Evolutionary conservation across 176 grass and related monocot species (phyloP).

Genomic region (Oryza rufipogon): DNA sequence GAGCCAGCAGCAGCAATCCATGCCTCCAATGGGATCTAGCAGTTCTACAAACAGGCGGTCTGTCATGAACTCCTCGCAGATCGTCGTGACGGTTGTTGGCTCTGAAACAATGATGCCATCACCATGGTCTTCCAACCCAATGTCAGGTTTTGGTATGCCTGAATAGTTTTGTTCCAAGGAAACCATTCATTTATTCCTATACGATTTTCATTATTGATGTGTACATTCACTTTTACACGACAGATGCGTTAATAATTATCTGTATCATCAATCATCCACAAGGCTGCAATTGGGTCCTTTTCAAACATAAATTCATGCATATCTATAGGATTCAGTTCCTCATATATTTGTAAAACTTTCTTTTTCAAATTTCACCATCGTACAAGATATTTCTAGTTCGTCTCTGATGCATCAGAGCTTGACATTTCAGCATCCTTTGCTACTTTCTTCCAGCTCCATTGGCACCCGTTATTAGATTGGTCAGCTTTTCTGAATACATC

Average conservation of each 20-base stretch:
- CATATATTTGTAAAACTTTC: background rate
- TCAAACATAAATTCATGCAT: conserved; percentile 8
- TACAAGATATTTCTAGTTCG: background rate
- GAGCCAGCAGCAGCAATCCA: conserved; percentile 53
- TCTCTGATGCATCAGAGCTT: background rate
- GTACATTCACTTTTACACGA: background rate
- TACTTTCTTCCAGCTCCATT: background rate
- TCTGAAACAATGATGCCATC: conserved; percentile 28
- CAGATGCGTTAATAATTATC: background rate
- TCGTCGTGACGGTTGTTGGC: conserved; percentile 20
- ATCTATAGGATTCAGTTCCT: conserved; percentile 1
- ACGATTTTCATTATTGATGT: background rate
- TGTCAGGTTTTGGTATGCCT: conserved; percentile 44
- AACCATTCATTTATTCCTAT: conserved; percentile 7
- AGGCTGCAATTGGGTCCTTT: background rate
- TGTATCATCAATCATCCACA: background rate
- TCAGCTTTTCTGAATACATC: background rate
- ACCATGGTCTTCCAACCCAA: conserved; percentile 47
- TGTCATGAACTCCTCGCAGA: conserved; percentile 42
- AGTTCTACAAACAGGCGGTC: conserved; percentile 55
- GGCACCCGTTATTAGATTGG: background rate
- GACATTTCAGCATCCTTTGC: background rate
- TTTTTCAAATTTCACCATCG: background rate
- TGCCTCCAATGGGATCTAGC: conserved; percentile 13
- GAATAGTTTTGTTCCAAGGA: conserved; percentile 41